Percentiles rank a stretch among this genome's conserved stretches.
phyloP scores from a whole-genome alignment of 768 basidiomycete species.

The Amanita inopinata region DNA sequence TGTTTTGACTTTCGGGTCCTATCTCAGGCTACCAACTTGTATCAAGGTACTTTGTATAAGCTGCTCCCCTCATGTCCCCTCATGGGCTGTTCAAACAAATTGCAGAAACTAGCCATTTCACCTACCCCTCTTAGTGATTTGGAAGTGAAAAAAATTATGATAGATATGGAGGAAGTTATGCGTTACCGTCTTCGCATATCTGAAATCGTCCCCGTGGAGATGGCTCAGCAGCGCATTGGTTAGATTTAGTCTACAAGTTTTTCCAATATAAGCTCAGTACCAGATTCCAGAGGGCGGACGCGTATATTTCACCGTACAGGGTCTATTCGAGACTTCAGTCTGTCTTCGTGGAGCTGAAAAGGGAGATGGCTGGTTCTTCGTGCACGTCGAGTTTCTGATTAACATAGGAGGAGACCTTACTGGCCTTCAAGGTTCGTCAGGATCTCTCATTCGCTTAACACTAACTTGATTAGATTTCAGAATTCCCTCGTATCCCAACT shows the following conservation, averaged over 20 bases:
- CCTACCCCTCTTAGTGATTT: constrained; percentile 53
- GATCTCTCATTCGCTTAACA: neutral
- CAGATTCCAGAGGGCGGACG: constrained; percentile 57
- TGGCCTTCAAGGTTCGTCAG: constrained; percentile 49
- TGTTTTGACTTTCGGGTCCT: constrained; percentile 80
- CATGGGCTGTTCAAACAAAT: constrained; percentile 11
- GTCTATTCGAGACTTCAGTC: constrained; percentile 65
- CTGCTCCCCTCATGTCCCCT: constrained; percentile 2
- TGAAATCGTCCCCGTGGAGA: constrained; percentile 76
- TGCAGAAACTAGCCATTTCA: constrained; percentile 65
- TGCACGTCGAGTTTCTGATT: constrained; percentile 66
- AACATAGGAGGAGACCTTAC: constrained; percentile 66
- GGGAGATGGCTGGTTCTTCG: constrained; percentile 81
- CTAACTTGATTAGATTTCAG: constrained; percentile 23
- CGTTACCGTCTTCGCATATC: constrained; percentile 69
- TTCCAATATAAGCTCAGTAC: constrained; percentile 11
- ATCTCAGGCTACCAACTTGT: constrained; percentile 67
- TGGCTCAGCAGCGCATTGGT: constrained; percentile 65
- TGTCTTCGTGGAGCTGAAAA: constrained; percentile 62
- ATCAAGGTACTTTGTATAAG: constrained; percentile 51
- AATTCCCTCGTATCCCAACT: constrained; percentile 63
- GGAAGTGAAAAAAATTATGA: constrained; percentile 55
- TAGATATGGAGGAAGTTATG: constrained; percentile 68
- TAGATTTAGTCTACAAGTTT: constrained; percentile 11
- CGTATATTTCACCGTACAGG: constrained; percentile 63